phyloP scores from a whole-genome alignment of 2,329 filamentous ascomycete species.

The Colletotrichum sublineola region DNA sequence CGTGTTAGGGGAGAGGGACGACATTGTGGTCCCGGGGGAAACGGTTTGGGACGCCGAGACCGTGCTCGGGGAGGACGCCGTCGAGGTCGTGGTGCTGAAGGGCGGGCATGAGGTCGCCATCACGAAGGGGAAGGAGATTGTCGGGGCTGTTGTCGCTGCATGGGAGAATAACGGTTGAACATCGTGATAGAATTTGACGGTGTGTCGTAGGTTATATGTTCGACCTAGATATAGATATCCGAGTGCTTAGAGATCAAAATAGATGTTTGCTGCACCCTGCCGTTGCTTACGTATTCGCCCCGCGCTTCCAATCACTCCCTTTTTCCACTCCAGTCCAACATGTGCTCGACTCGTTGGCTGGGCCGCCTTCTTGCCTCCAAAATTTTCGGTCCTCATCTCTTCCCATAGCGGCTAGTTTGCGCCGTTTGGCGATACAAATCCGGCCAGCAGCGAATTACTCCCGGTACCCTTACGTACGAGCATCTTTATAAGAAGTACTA shows the following conservation, averaged over 20 bases:
- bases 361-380: too few relatives aligned
- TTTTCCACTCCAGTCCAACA: neutral
- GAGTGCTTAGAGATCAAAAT: neutral
- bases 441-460: neutral
- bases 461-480: neutral
- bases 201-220: neutral
- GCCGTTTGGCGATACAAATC: too few relatives aligned
- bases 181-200: neutral
- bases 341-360: too few relatives aligned
- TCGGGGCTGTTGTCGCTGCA: constrained; percentile 54
- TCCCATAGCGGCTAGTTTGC: too few relatives aligned
- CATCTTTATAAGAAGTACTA: neutral
- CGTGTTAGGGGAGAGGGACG: constrained; percentile 75
- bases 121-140: constrained; percentile 70
- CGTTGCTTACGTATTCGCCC: neutral
- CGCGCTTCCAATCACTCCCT: neutral
- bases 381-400: too few relatives aligned
- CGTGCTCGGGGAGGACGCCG: constrained; percentile 68
- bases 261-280: neutral
- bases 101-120: constrained; percentile 80
- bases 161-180: constrained; percentile 46
- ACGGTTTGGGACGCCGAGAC: constrained; percentile 70
- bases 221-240: neutral
- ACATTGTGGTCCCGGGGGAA: constrained; percentile 76
- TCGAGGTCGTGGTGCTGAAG: constrained; percentile 68